These are phyloP conservation scores for Lippia alba DNA, from an alignment of 305 asterid genomes.

Conservation along the genomic window DNA sequence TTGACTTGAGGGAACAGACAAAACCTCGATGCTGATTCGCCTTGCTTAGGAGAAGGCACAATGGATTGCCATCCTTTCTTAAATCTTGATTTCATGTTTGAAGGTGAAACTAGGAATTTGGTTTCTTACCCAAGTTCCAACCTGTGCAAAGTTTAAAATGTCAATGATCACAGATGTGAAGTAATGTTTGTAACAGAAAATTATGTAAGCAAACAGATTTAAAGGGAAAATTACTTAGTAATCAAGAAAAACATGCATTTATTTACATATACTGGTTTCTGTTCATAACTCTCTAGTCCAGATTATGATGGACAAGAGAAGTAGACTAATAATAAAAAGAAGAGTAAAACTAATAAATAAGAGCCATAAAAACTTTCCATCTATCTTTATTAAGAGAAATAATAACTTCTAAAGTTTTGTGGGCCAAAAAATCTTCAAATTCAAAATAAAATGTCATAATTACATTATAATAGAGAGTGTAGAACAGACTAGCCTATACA, in stretches of 20 bases:
- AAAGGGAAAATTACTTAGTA: not conserved
- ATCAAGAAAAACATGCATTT: constrained; percentile 21
- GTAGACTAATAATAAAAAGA: too few relatives aligned
- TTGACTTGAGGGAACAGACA: constrained; percentile 65
- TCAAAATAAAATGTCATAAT: not conserved
- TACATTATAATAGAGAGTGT: not conserved
- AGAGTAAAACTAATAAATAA: too few relatives aligned
- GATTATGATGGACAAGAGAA: not conserved
- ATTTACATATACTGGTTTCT: not conserved
- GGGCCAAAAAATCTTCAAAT: not conserved
- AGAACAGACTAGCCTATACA: not conserved
- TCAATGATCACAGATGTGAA: constrained; percentile 2
- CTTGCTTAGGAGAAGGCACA: constrained; percentile 56
- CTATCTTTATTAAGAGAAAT: too few relatives aligned
- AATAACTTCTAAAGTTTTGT: too few relatives aligned
- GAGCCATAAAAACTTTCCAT: too few relatives aligned
- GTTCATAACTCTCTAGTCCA: not conserved
- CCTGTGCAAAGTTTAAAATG: constrained; percentile 40
- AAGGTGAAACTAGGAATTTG: constrained; percentile 44
- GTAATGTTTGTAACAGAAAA: not conserved
- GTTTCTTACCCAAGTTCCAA: constrained; percentile 44
- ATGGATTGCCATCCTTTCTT: constrained; percentile 62
- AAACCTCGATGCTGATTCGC: constrained; percentile 48
- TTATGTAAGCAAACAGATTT: constrained; percentile 4
- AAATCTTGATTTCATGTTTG: constrained; percentile 55